phyloP scores from a whole-genome alignment of 2,329 filamentous ascomycete species.

The Colletotrichum paranaense region DNA sequence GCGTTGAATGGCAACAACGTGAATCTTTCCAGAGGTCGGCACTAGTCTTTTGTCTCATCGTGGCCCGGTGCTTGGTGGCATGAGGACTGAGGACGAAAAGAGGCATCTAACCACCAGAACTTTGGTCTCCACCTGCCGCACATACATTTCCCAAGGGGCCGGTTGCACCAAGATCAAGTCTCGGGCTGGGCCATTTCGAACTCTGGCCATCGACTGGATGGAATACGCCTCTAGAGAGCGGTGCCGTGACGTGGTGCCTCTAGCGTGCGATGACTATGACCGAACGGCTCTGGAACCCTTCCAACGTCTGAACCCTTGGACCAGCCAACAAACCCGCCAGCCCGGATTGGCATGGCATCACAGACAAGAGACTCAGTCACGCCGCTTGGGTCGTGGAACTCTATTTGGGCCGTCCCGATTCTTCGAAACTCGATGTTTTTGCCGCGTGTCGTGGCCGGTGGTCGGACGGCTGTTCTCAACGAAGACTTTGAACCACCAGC shows the following conservation, averaged over 20 bases:
- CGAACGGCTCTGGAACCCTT: conserved; percentile 25
- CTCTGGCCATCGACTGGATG: conserved; percentile 22
- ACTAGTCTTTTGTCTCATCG: conserved; percentile 24
- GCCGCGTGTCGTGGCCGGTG: neutral
- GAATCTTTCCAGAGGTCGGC: conserved; percentile 6
- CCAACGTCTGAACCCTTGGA: conserved; percentile 29
- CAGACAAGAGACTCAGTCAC: conserved; percentile 23
- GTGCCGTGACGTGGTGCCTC: conserved; percentile 5
- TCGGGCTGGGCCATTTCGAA: conserved; percentile 1
- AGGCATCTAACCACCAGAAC: conserved; percentile 5
- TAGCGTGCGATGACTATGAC: conserved; percentile 23
- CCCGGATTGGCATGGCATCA: conserved; percentile 33
- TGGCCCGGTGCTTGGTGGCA: conserved; percentile 19
- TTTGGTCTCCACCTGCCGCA: conserved; percentile 8
- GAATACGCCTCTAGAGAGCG: conserved; percentile 20
- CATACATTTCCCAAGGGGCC: conserved; percentile 26
- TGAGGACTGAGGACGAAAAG: conserved; percentile 17
- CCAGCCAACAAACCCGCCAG: conserved; percentile 21
- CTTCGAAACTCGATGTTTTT: conserved; percentile 3
- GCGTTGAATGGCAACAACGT: neutral
- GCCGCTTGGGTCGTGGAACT: conserved; percentile 16
- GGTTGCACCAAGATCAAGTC: conserved; percentile 32
- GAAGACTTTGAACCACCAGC: neutral
- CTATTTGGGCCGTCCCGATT: conserved; percentile 5
- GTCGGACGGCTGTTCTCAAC: neutral